These are phyloP conservation scores for Meira nashicola DNA, from an alignment of 1,284 basidiomycete genomes.

Conservation along the genomic window DNA sequence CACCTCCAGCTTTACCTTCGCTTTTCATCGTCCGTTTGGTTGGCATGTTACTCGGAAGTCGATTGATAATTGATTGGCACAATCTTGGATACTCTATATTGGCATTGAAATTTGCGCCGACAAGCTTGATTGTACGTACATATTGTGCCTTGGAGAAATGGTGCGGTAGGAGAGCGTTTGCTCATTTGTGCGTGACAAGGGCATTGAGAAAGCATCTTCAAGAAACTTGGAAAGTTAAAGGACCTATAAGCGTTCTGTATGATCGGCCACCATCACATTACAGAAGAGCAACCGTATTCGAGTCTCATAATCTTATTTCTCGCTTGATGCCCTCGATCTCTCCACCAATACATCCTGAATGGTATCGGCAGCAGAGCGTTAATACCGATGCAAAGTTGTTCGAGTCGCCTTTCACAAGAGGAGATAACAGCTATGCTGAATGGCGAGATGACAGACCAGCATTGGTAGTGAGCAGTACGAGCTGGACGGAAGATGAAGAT, in stretches of 20 bases:
- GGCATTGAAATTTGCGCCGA: conserved; percentile 68
- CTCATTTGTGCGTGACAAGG: conserved; percentile 87
- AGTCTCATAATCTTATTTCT: conserved; percentile 18
- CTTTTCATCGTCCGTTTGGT: conserved; percentile 77
- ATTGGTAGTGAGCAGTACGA: conserved; percentile 83
- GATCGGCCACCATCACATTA: conserved; percentile 29
- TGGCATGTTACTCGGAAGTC: conserved; percentile 64
- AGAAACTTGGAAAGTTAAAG: conserved; percentile 64
- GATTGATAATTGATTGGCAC: conserved; percentile 97
- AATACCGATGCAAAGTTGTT: no score
- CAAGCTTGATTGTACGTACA: conserved; percentile 67
- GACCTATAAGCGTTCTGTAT: conserved; percentile 59
- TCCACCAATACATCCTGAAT: conserved; percentile 9
- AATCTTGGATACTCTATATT: conserved; percentile 94
- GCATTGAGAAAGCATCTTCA: conserved; percentile 74
- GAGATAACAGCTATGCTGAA: background rate
- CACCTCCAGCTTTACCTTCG: conserved; percentile 93
- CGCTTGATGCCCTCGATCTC: conserved; percentile 21
- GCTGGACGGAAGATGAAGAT: conserved; percentile 97
- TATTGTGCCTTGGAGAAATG: conserved; percentile 36
- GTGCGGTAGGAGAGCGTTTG: conserved; percentile 61
- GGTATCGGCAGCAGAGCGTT: conserved; percentile 14
- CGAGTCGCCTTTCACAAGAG: conserved; percentile 27
- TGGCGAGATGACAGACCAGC: conserved; percentile 63
- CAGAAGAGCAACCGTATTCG: conserved; percentile 12